A percentile compares a stretch with the other conserved stretches of the same genome.
Evolutionary conservation across 2,329 filamentous ascomycete genomes (phyloP).

Genomic region (Colletotrichum sp.): DNA sequence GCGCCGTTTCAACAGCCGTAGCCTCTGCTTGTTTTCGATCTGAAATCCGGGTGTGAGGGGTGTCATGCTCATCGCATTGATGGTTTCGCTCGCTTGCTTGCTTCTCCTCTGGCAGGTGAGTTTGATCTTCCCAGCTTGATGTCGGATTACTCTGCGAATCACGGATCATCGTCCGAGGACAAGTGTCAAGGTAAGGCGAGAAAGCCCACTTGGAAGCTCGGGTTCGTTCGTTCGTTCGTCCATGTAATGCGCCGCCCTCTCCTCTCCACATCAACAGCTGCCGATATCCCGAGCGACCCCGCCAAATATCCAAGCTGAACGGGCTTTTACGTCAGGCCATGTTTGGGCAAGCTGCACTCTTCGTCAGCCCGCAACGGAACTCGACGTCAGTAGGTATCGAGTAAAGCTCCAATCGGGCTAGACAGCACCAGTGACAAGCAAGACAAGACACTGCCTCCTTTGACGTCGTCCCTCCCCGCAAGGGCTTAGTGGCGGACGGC

Average conservation of each 20-base stretch:
- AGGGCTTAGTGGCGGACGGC: not conserved
- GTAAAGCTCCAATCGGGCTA: not conserved
- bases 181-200: not conserved
- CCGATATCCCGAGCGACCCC: constrained; percentile 11
- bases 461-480: not conserved
- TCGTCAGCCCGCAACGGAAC: not conserved
- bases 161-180: not conserved
- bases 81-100: not conserved
- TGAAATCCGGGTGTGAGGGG: not conserved
- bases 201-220: not conserved
- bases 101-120: not conserved
- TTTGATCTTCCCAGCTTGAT: not conserved
- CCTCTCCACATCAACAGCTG: not conserved
- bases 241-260: not conserved
- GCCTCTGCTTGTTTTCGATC: not conserved
- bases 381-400: not conserved
- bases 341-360: not conserved
- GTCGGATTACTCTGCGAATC: not conserved
- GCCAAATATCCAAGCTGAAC: not conserved
- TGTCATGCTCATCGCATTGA: not conserved
- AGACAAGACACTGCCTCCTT: not conserved
- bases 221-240: not conserved
- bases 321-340: constrained; percentile 2
- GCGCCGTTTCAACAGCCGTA: not conserved
- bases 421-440: not conserved